A percentile compares a stretch with the other conserved stretches of the same genome.
Conservation (phyloP, 108 stramenopile genomes). For the Skeletonema grethae region DNA sequence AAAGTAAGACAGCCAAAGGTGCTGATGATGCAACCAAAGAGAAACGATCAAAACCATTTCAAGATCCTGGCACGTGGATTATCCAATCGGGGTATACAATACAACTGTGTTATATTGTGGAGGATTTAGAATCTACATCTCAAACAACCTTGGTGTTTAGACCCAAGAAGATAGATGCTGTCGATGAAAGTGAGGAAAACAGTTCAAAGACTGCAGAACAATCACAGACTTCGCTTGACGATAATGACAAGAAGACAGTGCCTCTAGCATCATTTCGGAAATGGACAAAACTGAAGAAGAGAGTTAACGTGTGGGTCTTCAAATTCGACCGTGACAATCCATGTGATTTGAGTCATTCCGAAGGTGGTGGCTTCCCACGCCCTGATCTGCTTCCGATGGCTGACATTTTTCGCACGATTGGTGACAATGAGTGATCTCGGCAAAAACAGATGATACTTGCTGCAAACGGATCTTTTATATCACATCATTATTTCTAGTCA, state of each 20-base stretch:
- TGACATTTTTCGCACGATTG: conserved; percentile 43
- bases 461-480: neutral
- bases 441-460: neutral
- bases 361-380: conserved; percentile 55
- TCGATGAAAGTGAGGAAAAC: neutral
- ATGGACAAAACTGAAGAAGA: conserved; percentile 54
- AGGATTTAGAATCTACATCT: conserved; percentile 35
- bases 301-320: conserved; percentile 56
- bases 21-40: conserved; percentile 22
- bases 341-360: conserved; percentile 43
- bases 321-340: conserved; percentile 46
- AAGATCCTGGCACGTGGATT: conserved; percentile 40
- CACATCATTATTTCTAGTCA: neutral
- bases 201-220: conserved; percentile 4
- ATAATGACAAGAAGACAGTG: conserved; percentile 12
- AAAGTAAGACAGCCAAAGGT: conserved; percentile 6
- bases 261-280: conserved; percentile 46
- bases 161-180: neutral
- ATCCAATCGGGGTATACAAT: conserved; percentile 38
- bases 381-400: conserved; percentile 55
- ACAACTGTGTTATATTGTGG: conserved; percentile 46
- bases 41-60: conserved; percentile 37
- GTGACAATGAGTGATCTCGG: neutral
- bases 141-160: conserved; percentile 20
- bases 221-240: neutral